Base-by-base conservation (phyloP, 2,329 filamentous ascomycete genomes). In the Exophiala lecanii-corni region DNA sequence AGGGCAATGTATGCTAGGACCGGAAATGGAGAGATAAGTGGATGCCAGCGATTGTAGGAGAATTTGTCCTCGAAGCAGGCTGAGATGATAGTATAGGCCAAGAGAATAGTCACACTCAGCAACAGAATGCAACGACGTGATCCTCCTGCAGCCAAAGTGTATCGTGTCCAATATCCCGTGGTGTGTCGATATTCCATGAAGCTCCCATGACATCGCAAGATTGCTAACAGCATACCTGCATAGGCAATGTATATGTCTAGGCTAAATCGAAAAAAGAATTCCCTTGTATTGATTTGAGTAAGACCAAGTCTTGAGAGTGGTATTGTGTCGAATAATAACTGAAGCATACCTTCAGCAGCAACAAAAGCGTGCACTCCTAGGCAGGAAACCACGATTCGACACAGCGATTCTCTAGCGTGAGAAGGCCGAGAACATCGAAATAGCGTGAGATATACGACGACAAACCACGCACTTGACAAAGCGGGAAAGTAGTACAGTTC, bases 381-480 rank as follows among this genome's bases (percentile, higher is more conserved):
- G 6, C 66, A 66, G 4, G 74, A 71, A 12, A 70, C 41, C 2
- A 66, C 19, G 3, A 79, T 67, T 53, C 80, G 81, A 21, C 57
- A 54, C 2, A 80, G 53, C 25, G 68, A 68, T 2, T 54, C 52
- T 3, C 65, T 54, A 35, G 65, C 66, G 13, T 63, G 57, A 50
- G 79, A 79, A 47, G 60, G 57, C 18, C 55, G 53, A 3, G 59
- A 59, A 23, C 63, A 64, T 13, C 71, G 55, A 13, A 65, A 61
- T 43, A 82, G 62, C 3, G 75, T 78, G 20, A 63, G 49, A 55
- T 71, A 82, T n/a, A 77, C 63, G 16, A 79, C 61, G 4, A 79
- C 50, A 55, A 80, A 83, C 76, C 79, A 84, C 56, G 82, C 79
- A 36, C 70, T 79, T 28, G 75, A 67, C 2, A 81, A 63, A 1